Evolutionary conservation across 2,329 filamentous ascomycete genomes (phyloP).

Genomic region (Beauveria pseudobassiana): DNA sequence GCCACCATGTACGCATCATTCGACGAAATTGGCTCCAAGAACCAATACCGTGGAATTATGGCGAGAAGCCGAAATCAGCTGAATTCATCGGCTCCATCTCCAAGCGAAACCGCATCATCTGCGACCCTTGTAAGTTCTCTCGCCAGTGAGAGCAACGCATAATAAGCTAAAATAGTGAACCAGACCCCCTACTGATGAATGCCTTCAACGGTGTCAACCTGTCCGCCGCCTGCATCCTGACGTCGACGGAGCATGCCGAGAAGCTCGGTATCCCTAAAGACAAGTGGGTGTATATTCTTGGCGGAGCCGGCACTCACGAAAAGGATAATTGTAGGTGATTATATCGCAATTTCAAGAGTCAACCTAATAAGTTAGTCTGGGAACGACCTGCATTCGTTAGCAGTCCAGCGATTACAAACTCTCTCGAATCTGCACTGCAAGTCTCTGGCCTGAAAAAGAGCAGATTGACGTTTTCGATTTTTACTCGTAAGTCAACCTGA

Average conservation of each 20-base stretch:
- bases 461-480: constrained; percentile 57
- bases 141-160: background rate
- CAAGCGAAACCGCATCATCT: constrained; percentile 59
- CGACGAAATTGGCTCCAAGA: constrained; percentile 44
- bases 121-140: constrained; percentile 50
- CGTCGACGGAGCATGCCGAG: constrained; percentile 45
- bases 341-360: background rate
- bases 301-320: constrained; percentile 56
- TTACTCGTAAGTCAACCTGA: constrained; percentile 41
- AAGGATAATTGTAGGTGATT: constrained; percentile 38
- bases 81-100: constrained; percentile 45
- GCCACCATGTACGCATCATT: constrained; percentile 54
- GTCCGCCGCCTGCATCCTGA: constrained; percentile 52
- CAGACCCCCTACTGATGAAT: constrained; percentile 63
- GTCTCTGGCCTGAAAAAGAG: constrained; percentile 37
- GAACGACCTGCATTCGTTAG: constrained; percentile 49
- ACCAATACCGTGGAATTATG: constrained; percentile 51
- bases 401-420: constrained; percentile 49
- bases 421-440: constrained; percentile 46
- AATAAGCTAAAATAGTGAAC: background rate
- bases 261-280: constrained; percentile 45
- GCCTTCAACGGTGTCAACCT: constrained; percentile 64
- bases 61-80: constrained; percentile 34
- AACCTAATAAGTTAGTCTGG: constrained; percentile 43
- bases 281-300: constrained; percentile 57